phyloP scores from a whole-genome alignment of 1,284 basidiomycete genomes.

The Apiotrichum brassicae region DNA sequence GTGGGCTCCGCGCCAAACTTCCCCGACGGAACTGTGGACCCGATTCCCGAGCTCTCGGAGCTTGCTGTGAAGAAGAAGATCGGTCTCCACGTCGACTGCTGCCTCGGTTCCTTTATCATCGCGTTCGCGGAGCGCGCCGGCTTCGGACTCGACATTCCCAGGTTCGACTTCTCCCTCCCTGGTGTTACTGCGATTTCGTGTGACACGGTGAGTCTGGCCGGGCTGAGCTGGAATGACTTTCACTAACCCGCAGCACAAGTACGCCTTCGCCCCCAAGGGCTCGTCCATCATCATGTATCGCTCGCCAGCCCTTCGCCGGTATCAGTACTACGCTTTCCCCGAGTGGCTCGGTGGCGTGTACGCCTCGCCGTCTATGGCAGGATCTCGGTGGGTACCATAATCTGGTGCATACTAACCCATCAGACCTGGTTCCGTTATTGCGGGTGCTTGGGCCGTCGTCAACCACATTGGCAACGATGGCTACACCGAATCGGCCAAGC shows the following conservation, averaged over 20 bases:
- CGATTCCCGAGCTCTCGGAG: conserved; percentile 71
- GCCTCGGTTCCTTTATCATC: conserved; percentile 84
- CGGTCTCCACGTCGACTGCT: conserved; percentile 89
- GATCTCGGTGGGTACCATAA: conserved; percentile 50
- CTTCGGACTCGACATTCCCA: conserved; percentile 34
- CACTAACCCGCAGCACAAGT: conserved; percentile 34
- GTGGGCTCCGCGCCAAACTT: conserved; percentile 89
- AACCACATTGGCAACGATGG: conserved; percentile 80
- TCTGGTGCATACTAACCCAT: not conserved
- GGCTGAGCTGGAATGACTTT: no score
- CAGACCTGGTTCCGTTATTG: conserved; percentile 83
- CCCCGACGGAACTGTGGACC: conserved; percentile 78
- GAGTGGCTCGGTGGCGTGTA: conserved; percentile 61
- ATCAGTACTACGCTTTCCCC: conserved; percentile 79
- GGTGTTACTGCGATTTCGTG: conserved; percentile 87
- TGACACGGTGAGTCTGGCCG: conserved; percentile 60
- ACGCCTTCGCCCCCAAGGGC: conserved; percentile 55
- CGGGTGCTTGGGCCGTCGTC: conserved; percentile 94
- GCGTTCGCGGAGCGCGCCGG: conserved; percentile 69
- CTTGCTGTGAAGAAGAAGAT: conserved; percentile 72
- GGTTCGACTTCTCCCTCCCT: conserved; percentile 79
- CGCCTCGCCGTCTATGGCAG: conserved; percentile 63
- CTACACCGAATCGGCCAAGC: conserved; percentile 78
- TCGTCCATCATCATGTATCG: conserved; percentile 94
- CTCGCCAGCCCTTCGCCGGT: conserved; percentile 60